Evolutionary conservation across 352 stramenopile species (phyloP).

Genomic region (Globisporangium cylindrosporum): DNA sequence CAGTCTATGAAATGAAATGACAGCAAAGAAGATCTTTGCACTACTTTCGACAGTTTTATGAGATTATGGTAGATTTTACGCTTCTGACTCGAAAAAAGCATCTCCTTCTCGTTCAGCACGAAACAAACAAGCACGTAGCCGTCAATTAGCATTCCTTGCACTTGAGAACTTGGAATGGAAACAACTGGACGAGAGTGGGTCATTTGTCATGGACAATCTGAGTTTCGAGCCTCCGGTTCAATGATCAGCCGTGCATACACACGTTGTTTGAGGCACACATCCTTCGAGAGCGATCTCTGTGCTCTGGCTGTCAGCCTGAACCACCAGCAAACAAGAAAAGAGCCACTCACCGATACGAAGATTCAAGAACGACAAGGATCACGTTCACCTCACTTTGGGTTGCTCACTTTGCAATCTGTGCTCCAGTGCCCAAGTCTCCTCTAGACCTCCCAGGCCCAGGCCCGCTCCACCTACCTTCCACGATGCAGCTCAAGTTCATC

Average conservation of each 20-base stretch:
- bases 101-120: too few species aligned
- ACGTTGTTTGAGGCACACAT: neutral
- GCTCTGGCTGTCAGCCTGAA: neutral
- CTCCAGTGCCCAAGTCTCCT: neutral
- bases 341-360: neutral
- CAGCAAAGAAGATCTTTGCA: too few species aligned
- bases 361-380: neutral
- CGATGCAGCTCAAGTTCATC: conserved; percentile 1
- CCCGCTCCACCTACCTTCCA: neutral
- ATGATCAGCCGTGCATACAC: neutral
- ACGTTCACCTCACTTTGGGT: neutral
- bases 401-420: neutral
- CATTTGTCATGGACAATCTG: neutral
- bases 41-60: too few species aligned
- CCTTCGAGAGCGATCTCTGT: neutral
- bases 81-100: too few species aligned
- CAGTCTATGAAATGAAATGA: too few species aligned
- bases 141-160: neutral
- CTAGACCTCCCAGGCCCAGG: neutral
- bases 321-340: neutral
- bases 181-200: neutral
- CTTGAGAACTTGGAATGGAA: neutral
- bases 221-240: neutral
- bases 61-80: too few species aligned
- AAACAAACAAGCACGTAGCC: too few species aligned